These are phyloP conservation scores for Stephanodiscus triporus DNA, from an alignment of 108 stramenopile species.

Conservation along the genomic window DNA sequence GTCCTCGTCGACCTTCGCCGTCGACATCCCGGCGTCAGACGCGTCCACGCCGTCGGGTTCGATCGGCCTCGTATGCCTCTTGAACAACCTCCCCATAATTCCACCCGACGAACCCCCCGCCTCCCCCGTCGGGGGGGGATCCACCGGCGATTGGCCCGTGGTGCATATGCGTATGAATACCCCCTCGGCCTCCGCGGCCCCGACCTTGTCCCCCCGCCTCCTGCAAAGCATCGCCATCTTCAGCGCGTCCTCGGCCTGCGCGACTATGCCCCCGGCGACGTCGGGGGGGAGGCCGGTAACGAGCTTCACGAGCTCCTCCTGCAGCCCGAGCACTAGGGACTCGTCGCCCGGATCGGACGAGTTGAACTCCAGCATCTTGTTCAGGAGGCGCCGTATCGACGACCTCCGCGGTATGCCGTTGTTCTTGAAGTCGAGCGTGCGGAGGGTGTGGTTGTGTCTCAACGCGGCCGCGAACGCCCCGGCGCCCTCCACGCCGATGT, in stretches of 20 bases:
- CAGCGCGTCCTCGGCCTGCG: conserved; percentile 46
- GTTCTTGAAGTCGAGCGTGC: conserved; percentile 40
- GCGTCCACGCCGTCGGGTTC: conserved; percentile 14
- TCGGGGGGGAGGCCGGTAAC: conserved; percentile 36
- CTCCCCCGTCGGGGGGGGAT: conserved; percentile 18
- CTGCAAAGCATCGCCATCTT: conserved; percentile 43
- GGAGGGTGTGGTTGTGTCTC: conserved; percentile 43
- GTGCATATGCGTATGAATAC: conserved; percentile 52
- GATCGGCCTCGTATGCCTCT: conserved; percentile 1
- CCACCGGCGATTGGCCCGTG: conserved; percentile 34
- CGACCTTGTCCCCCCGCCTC: conserved; percentile 36
- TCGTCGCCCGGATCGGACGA: conserved; percentile 46
- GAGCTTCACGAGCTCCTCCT: conserved; percentile 36
- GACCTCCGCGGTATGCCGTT: conserved; percentile 40
- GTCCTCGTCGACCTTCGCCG: conserved; percentile 10
- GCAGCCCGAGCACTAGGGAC: conserved; percentile 38
- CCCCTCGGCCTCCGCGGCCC: conserved; percentile 50
- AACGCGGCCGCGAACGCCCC: conserved; percentile 47
- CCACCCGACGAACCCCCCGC: background rate
- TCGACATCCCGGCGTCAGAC: conserved; percentile 20
- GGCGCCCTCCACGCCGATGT: conserved; percentile 45
- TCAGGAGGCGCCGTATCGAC: conserved; percentile 39
- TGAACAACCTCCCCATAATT: background rate
- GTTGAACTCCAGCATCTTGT: conserved; percentile 52
- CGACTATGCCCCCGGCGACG: conserved; percentile 35